Base-by-base conservation (phyloP, 768 basidiomycete species). In the Scleroderma citrinum region DNA sequence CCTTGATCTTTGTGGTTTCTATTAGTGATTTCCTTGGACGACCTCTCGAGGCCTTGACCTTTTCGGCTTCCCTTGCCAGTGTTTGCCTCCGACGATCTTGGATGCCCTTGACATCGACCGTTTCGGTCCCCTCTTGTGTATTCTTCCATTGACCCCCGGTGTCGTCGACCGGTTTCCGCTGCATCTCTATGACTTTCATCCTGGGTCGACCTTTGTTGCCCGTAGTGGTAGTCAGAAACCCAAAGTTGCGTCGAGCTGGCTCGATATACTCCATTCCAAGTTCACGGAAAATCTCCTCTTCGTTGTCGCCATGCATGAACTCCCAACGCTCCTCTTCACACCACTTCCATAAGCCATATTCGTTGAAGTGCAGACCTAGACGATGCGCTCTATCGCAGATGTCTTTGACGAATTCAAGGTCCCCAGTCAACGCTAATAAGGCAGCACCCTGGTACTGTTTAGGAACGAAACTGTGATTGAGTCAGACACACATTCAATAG, bases 311-410 rank as follows among this genome's bases (percentile, higher is more conserved):
- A 21, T 67, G 64, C 12, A 77, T 50, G 26, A 78, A 65, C 43
- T 74, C 71, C 79, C 79, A 80, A 43, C 68, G 71, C 0, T 55
- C 41, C 7, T 30, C 50, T 3, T 56, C 52, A 10, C 63, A 66
- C 79, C 81, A 83, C 44, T 64, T 69, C 85, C 85, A 87, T 3
- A 87, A 66, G 12, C 85, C 85, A 53, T 71, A 77, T 54, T 82
- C 80, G 54, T 83, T 76, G 24, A 87, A 69, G 30, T 74, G 67
- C 57, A 83, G 55, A 14, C 76, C 77, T 2, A 70, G 56, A 38
- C 64, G 67, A 6, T 56, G 46, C 0, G 85, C 85, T 34, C 68
- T 66, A 19, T 54, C 59, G 29, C 70, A 69, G 2, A 78, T 51
- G 36, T 73, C 65, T 43, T 67, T 63, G 36, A 67, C 62, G 58